phyloP scores from a whole-genome alignment of 805 yeast genomes.

The Yarrowia divulgata region DNA sequence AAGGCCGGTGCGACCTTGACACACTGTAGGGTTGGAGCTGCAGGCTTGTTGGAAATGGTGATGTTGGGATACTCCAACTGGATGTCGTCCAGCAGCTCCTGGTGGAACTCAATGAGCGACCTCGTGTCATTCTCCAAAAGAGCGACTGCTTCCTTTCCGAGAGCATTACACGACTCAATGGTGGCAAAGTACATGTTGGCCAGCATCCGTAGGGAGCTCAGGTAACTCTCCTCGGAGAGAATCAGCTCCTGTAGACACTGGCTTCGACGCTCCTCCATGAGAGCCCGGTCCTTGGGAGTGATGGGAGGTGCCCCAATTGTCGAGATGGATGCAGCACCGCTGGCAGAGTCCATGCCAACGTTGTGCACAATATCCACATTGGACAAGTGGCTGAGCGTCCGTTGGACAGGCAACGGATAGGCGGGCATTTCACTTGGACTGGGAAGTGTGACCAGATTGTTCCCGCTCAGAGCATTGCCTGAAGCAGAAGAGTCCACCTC shows the following conservation, averaged over 20 bases:
- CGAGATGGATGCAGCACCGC: slow-evolving; percentile 22
- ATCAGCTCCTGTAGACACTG: slow-evolving; percentile 36
- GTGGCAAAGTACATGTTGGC: slow-evolving; percentile 38
- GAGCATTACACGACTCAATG: slow-evolving; percentile 17
- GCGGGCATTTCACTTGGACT: slow-evolving; percentile 6
- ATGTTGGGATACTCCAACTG: slow-evolving; percentile 29
- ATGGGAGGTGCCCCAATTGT: background rate
- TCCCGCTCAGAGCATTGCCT: background rate
- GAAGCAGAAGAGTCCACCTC: slow-evolving; percentile 21
- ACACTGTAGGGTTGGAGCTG: slow-evolving; percentile 14
- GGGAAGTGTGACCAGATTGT: background rate
- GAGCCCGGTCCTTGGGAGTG: slow-evolving; percentile 20
- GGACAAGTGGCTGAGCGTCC: slow-evolving; percentile 27
- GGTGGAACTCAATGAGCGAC: slow-evolving; percentile 34
- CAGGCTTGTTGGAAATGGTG: slow-evolving; percentile 26
- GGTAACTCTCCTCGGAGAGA: slow-evolving; percentile 25
- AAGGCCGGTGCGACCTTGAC: slow-evolving; percentile 10
- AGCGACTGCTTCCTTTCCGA: slow-evolving; percentile 17
- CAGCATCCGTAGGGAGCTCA: slow-evolving; percentile 16
- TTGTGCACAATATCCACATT: slow-evolving; percentile 27
- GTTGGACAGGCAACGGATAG: slow-evolving; percentile 8
- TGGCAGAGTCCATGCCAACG: slow-evolving; percentile 20
- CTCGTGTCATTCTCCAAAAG: slow-evolving; percentile 25
- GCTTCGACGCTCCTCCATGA: slow-evolving; percentile 34
- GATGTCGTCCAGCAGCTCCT: slow-evolving; percentile 29